These are phyloP conservation scores for Aspergillus affinis DNA, from an alignment of 495 filamentous ascomycete species.

Conservation along the genomic window DNA sequence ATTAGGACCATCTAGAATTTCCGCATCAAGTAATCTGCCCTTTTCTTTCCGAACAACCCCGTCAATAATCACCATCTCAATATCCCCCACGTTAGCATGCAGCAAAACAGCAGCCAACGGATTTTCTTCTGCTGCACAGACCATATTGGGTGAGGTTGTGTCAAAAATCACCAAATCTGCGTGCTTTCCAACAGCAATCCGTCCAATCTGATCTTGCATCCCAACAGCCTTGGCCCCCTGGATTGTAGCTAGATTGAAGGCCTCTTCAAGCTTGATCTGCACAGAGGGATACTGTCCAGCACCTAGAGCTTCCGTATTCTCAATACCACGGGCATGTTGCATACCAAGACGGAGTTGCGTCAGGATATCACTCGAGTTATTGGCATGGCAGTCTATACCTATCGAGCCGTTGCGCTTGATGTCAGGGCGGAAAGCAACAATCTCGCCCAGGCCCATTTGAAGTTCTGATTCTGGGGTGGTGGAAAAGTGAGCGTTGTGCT, in stretches of 20 bases:
- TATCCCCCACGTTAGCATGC: conserved; percentile 43
- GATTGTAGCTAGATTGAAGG: conserved; percentile 51
- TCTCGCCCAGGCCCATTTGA: conserved; percentile 38
- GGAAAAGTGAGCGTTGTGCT: conserved; percentile 28
- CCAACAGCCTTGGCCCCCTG: conserved; percentile 44
- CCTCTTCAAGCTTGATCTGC: conserved; percentile 41
- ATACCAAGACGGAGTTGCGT: conserved; percentile 47
- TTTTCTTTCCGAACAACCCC: conserved; percentile 39
- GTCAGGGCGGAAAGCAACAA: conserved; percentile 29
- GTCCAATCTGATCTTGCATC: conserved; percentile 45
- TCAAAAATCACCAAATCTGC: conserved; percentile 51
- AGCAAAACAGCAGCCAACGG: conserved; percentile 47
- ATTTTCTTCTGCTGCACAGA: conserved; percentile 41
- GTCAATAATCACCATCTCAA: conserved; percentile 51
- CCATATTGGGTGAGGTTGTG: conserved; percentile 39
- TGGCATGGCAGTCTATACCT: conserved; percentile 51
- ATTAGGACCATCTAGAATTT: no score
- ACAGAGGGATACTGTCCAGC: conserved; percentile 29
- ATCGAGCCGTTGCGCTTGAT: conserved; percentile 33
- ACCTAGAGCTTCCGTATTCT: conserved; percentile 26
- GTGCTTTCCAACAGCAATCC: conserved; percentile 43
- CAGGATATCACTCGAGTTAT: conserved; percentile 37
- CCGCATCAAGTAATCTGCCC: no score
- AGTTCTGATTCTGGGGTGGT: conserved; percentile 44
- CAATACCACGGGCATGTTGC: conserved; percentile 35